Conservation (phyloP, 306 rosid species). For the Lathyrus tuberosus region DNA sequence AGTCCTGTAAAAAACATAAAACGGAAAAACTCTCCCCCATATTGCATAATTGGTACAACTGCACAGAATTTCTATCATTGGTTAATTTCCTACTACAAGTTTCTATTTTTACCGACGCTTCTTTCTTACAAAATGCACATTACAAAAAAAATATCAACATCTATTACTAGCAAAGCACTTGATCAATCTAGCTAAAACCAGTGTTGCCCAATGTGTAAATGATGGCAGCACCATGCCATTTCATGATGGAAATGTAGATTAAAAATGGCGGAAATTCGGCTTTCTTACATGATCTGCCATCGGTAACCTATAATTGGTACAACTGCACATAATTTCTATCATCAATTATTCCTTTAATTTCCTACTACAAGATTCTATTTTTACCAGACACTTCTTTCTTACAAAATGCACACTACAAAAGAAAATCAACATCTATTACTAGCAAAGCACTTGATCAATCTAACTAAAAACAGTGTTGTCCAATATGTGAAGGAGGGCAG, state of each 20-base stretch:
- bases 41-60: not conserved
- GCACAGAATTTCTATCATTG: not conserved
- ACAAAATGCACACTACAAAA: slow-evolving; percentile 2
- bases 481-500: too few species aligned
- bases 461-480: too few species aligned
- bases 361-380: not conserved
- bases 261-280: too few species aligned
- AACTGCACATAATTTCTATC: not conserved
- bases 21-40: slow-evolving; percentile 19
- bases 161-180: not conserved
- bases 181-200: too few species aligned
- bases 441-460: not conserved
- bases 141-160: not conserved
- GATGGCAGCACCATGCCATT: too few species aligned
- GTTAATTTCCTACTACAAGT: not conserved
- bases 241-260: too few species aligned
- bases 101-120: not conserved
- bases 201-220: too few species aligned
- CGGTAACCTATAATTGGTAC: not conserved
- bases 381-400: not conserved
- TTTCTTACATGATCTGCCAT: too few species aligned
- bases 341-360: slow-evolving; percentile 16
- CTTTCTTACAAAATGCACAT: slow-evolving; percentile 9
- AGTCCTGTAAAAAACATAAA: not conserved
- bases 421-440: slow-evolving; percentile 1